Base-by-base conservation (phyloP, 2,329 filamentous ascomycete genomes). In the Neofusicoccum kwambonambiense region DNA sequence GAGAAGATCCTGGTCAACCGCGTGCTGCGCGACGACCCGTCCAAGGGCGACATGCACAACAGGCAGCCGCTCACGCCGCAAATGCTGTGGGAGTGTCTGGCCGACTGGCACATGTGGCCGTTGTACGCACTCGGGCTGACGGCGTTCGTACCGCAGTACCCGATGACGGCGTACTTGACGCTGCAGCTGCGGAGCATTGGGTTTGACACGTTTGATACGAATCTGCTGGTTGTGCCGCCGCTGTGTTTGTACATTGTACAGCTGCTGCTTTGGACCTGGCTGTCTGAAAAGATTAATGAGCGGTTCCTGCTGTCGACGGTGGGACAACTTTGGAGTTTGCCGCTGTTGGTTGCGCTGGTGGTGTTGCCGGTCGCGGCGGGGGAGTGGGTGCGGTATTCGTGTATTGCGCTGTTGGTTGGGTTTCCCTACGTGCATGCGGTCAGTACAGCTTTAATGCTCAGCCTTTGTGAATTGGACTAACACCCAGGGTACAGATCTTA, bases 1-100 rank as follows among this genome's bases (percentile, higher is more conserved):
- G 88, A 90, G 70, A 81, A 85, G 60, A 90, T 90, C 71, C 87
- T 90, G 83, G 82, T 89, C 45, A 90, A 90, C 72, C 82, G 83
- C 31, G 80, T 88, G 34, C 77, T 85, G 19, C 79, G 83, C n/a
- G 83, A 85, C 62, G 83, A 85, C 63, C 82, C 83, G 1, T 80
- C 79, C 62, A 86, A 86, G 69, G 83, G 83, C 17, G 79, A 80
- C 60, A 86, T 86, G 78, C 82, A 85, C 69, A 85, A 86, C 68
- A 79, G 84, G 3, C 82, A 87, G 70, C 80, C 81, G 1, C 74
- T 86, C 6, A 80, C 77, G 0, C 77, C 78, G 1, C 76, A 72
- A 27, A 78, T 84, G 68, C 78, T 86, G 50, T 80, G 78, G 72
- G 69, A 80, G n/a, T 80, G 81, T n/a, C 74, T 85, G 44, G 78